These are phyloP conservation scores for Fusarium nygamai DNA, from an alignment of 2,329 filamentous ascomycete species.

Conservation along the genomic window DNA sequence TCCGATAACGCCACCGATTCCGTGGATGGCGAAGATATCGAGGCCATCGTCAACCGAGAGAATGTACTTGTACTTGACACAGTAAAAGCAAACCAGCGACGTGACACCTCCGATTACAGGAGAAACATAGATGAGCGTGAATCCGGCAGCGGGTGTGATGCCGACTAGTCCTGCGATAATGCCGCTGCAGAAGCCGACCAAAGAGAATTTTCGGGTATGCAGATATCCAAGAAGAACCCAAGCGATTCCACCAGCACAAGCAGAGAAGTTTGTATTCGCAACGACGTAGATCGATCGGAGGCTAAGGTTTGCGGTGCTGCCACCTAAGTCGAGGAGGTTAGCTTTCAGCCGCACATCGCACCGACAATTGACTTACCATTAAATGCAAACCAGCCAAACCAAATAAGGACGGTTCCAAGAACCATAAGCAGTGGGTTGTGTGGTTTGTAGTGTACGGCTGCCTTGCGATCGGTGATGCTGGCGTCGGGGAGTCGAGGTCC, in stretches of 20 bases:
- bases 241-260: slow-evolving; percentile 62
- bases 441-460: slow-evolving; percentile 54
- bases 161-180: slow-evolving; percentile 67
- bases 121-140: slow-evolving; percentile 61
- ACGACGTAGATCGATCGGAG: slow-evolving; percentile 64
- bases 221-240: slow-evolving; percentile 65
- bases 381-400: slow-evolving; percentile 69
- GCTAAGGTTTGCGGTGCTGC: slow-evolving; percentile 60
- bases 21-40: slow-evolving; percentile 69
- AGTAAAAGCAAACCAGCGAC: slow-evolving; percentile 56
- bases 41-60: slow-evolving; percentile 66
- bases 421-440: slow-evolving; percentile 73
- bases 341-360: background rate
- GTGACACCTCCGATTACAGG: slow-evolving; percentile 64
- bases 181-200: slow-evolving; percentile 54
- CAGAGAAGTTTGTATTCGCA: slow-evolving; percentile 68
- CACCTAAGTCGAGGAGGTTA: slow-evolving; percentile 18
- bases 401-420: slow-evolving; percentile 71
- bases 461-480: slow-evolving; percentile 23
- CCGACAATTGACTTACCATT: slow-evolving; percentile 49
- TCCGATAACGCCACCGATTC: slow-evolving; percentile 67
- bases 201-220: slow-evolving; percentile 48
- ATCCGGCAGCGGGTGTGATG: slow-evolving; percentile 68
- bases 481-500: slow-evolving; percentile 59
- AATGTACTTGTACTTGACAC: slow-evolving; percentile 60